Evolutionary conservation across 148 eudicot genomes (phyloP), one percentile per base, ranked within the genome.

Genomic region (Fagopyrum tataricum): DNA sequence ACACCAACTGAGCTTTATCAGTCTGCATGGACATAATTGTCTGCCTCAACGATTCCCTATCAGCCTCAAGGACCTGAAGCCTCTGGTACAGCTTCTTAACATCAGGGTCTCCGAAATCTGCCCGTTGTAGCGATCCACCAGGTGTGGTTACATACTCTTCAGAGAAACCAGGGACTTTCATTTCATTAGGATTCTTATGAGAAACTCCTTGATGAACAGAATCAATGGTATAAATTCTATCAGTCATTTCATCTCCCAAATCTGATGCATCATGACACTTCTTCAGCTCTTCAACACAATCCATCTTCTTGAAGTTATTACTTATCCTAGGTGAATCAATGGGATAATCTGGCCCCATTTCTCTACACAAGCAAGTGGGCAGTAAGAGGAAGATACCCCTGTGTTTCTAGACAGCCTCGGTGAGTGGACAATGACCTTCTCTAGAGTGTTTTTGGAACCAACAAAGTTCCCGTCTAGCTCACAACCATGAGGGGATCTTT

Each of bases 51-150:
- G 97, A 90, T 76, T 95, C 97, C 78, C 97, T 88, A 75, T 95
- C 99, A 75, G 97, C 99, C 81, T 95, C 99, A 52, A 95, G 96
- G 39, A 92, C 96, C 76, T 95, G 99, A 80, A 95, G 89, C 81
- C 99, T 86, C 78, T 81, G 64, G 74, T 87, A 92, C 43, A 95
- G 76, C 81, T 90, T 95, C 80, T 81, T 84, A 51, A 90, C 79
- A 46, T 91, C 96, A 14, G 93, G 82, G 74, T 92, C 97, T 79
- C 78, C 87, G 6, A 76, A 48, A 79, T 91, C 88, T 10, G 79
- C 79, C 51, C 56, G 79, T 74, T 73, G 49, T 37, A 87, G 56
- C 11, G 90, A 81, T 58, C 81, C 93, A 76, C 79, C 77, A 11
- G 91, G 92, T 17, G 88, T 84, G 18, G 77, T 75, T 64, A 79